Base-by-base conservation (phyloP, 2,329 filamentous ascomycete genomes). In the Chrysosporium queenslandicum region DNA sequence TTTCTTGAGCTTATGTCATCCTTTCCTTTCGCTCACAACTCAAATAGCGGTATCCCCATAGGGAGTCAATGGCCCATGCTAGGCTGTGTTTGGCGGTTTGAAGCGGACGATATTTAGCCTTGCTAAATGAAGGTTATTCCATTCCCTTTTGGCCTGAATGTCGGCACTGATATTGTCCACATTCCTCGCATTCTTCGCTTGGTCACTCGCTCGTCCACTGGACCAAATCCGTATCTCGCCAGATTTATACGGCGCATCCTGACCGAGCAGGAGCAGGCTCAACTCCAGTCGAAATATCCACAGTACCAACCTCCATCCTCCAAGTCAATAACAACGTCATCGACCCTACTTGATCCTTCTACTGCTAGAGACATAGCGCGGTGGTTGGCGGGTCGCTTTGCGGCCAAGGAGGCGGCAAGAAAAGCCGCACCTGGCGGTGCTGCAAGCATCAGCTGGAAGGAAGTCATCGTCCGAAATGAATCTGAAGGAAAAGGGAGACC, bases 161-260 rank as follows among this genome's bases (percentile, higher is more conserved):
- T 94, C 49, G 89, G 89, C 53, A 91, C 80, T 45, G 89, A 94
- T 64, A 84, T 94, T 53, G 88, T 86, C 66, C 76, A 77, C 53
- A 77, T 88, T 53, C 68, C 75, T 0, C 81, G 88, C 52, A 80
- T 94, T 54, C 70, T 73, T 55, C 65, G 67, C 18, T 72, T 89
- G 48, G 66, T 91, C 49, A 66, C 63, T 16, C 64, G 71, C 23
- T 64, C 69, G 7, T 64, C 64, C 36, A 71, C 69, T 1, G 50
- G 56, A 42, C n/a, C 53, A 16, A 47, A 37, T 25, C 49, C 21
- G n/a, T 66, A 66, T 57, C 60, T 69, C 46, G 40, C 63, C 40
- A 43, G 53, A 27, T 70, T 73, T 59, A 66, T 67, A 14, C 63
- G 61, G 32, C 70, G 70, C 25, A 72, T 73, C 54, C 68, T 74